Evolutionary conservation across 805 yeast species (phyloP).

Genomic region (Starmerella khaoyaiensis): DNA sequence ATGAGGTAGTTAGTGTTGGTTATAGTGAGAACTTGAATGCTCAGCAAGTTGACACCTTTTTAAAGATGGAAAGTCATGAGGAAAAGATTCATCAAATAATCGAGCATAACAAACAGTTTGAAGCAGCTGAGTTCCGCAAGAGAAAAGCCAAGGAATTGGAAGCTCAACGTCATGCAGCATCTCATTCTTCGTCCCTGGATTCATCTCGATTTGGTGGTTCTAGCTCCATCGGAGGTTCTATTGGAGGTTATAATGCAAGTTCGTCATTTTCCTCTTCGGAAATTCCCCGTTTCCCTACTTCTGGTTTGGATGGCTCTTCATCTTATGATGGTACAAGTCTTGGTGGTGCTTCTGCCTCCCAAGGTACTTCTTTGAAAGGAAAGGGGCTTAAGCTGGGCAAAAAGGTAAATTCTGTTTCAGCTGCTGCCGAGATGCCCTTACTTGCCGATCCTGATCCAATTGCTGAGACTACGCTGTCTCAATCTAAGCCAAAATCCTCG

Average conservation of each 20-base stretch:
- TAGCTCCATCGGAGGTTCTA: slow-evolving; percentile 5
- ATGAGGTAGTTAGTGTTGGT: slow-evolving; percentile 82
- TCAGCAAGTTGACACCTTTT: slow-evolving; percentile 71
- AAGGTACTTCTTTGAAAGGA: slow-evolving; percentile 45
- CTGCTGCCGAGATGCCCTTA: slow-evolving; percentile 19
- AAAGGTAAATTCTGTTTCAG: slow-evolving; percentile 24
- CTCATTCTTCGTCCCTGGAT: slow-evolving; percentile 4
- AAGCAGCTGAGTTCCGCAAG: slow-evolving; percentile 94
- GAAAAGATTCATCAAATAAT: slow-evolving; percentile 97
- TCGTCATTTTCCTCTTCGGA: no score
- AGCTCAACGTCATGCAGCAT: slow-evolving; percentile 36
- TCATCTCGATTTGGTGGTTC: slow-evolving; percentile 5
- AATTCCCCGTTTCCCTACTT: no score
- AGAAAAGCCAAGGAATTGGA: slow-evolving; percentile 74
- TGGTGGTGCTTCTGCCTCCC: slow-evolving; percentile 1
- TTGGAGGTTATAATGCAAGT: not conserved
- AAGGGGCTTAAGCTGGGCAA: slow-evolving; percentile 73
- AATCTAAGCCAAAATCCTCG: slow-evolving; percentile 4
- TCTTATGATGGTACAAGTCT: not conserved
- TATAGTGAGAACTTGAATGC: slow-evolving; percentile 75
- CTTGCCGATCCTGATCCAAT: slow-evolving; percentile 28
- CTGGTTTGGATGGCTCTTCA: not conserved
- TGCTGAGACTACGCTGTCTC: slow-evolving; percentile 10
- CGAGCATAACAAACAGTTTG: slow-evolving; percentile 90
- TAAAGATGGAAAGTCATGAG: slow-evolving; percentile 97